Conservation (phyloP, 2,329 filamentous ascomycete species). For the Cercospora brassicicola region DNA sequence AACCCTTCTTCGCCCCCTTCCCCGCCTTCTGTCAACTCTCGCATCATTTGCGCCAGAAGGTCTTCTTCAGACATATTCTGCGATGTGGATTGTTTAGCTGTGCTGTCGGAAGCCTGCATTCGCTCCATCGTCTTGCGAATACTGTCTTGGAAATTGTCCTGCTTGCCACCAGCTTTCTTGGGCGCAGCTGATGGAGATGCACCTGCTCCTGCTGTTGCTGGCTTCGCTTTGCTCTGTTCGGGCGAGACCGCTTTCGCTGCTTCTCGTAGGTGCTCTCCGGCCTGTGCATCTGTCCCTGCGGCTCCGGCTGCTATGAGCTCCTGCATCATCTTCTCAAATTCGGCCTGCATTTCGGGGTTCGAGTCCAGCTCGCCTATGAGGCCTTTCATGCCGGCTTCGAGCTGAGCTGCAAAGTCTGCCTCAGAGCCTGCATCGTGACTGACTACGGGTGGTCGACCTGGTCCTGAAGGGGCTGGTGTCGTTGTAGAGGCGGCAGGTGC, state of each 20-base stretch:
- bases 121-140: constrained; percentile 94
- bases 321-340: constrained; percentile 61
- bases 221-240: constrained; percentile 23
- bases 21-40: constrained; percentile 71
- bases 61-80: constrained; percentile 62
- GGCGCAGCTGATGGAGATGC: background rate
- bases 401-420: constrained; percentile 76
- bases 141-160: constrained; percentile 79
- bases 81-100: constrained; percentile 75
- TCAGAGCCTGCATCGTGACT: constrained; percentile 48
- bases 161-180: constrained; percentile 14
- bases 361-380: constrained; percentile 69
- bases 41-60: constrained; percentile 86
- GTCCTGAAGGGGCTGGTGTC: constrained; percentile 43
- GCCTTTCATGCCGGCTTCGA: constrained; percentile 88
- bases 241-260: constrained; percentile 36
- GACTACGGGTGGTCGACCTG: constrained; percentile 39
- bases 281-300: constrained; percentile 38
- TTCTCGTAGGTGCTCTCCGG: constrained; percentile 36
- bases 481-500: constrained; percentile 31
- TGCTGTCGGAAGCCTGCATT: constrained; percentile 85
- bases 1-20: constrained; percentile 76
- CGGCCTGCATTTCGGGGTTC: constrained; percentile 67
- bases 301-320: constrained; percentile 56
- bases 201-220: constrained; percentile 21